These are phyloP conservation scores for Populus pruinosa DNA, from an alignment of 345 rosid genomes.

Conservation along the genomic window DNA sequence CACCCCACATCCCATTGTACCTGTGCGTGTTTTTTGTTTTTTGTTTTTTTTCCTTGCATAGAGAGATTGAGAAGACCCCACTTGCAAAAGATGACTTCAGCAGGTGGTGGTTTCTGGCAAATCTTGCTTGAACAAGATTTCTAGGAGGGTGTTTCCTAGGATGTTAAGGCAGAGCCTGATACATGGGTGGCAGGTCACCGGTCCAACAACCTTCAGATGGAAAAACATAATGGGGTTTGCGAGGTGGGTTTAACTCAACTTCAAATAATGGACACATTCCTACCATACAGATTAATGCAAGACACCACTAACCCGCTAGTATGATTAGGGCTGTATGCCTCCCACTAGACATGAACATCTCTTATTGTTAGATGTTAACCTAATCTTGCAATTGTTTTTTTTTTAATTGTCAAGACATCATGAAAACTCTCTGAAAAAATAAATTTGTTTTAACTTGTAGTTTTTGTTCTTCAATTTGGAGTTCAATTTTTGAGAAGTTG, in stretches of 20 bases:
- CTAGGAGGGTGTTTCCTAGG: neutral
- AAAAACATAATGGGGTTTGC: neutral
- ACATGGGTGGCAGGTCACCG: conserved; percentile 18
- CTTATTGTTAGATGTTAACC: neutral
- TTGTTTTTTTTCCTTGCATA: neutral
- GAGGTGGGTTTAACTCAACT: conserved; percentile 13
- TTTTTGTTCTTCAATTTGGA: neutral
- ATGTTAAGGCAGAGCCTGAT: neutral
- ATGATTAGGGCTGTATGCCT: neutral
- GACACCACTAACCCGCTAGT: neutral
- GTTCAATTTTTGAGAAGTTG: neutral
- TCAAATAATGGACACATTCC: conserved; percentile 8
- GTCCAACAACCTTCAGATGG: conserved; percentile 11
- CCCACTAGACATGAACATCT: neutral
- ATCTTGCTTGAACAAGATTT: conserved; percentile 1
- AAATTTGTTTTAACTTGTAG: neutral
- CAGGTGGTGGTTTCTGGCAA: neutral
- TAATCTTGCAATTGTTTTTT: neutral
- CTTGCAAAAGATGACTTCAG: neutral
- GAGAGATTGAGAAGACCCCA: neutral
- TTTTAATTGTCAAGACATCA: neutral
- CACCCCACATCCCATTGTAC: neutral
- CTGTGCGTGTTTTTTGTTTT: neutral
- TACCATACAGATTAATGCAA: neutral
- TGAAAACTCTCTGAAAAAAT: neutral